Evolutionary conservation across 1,139 yeast genomes (phyloP).

Genomic region (Saccharomyces hybrid): DNA sequence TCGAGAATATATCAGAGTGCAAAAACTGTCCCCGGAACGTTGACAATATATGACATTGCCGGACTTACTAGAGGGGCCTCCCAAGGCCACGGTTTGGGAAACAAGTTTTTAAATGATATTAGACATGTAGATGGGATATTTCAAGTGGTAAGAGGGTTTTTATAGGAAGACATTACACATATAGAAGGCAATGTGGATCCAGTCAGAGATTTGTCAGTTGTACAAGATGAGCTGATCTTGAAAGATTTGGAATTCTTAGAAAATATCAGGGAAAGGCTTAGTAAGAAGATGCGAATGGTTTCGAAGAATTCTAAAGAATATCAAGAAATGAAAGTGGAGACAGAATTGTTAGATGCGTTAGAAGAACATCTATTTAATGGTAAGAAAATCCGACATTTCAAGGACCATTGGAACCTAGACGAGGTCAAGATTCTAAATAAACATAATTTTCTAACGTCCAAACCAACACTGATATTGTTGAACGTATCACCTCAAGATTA

Average conservation of each 20-base stretch:
- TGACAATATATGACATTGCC: constrained; percentile 64
- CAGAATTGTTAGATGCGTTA: constrained; percentile 39
- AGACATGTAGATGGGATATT: constrained; percentile 67
- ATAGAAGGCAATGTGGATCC: constrained; percentile 60
- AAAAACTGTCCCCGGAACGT: constrained; percentile 46
- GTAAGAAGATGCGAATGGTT: constrained; percentile 39
- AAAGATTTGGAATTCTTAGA: constrained; percentile 66
- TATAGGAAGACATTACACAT: constrained; percentile 62
- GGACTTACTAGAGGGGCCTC: constrained; percentile 69
- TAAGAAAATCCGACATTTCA: constrained; percentile 40
- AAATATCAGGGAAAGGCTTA: constrained; percentile 41
- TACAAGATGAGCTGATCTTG: constrained; percentile 62
- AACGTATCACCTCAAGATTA: constrained; percentile 57
- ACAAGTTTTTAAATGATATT: constrained; percentile 63
- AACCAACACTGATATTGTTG: constrained; percentile 55
- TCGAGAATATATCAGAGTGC: constrained; percentile 42
- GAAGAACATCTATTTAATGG: constrained; percentile 53
- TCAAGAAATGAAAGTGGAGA: constrained; percentile 36
- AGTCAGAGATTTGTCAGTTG: constrained; percentile 56
- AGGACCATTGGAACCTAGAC: constrained; percentile 43
- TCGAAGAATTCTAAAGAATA: constrained; percentile 31
- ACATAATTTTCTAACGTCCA: constrained; percentile 59
- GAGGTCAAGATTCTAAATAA: constrained; percentile 52
- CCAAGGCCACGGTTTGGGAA: constrained; percentile 70
- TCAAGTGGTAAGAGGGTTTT: constrained; percentile 62